phyloP scores from a whole-genome alignment of 495 filamentous ascomycete genomes.

The Lasiosphaeria hispida region DNA sequence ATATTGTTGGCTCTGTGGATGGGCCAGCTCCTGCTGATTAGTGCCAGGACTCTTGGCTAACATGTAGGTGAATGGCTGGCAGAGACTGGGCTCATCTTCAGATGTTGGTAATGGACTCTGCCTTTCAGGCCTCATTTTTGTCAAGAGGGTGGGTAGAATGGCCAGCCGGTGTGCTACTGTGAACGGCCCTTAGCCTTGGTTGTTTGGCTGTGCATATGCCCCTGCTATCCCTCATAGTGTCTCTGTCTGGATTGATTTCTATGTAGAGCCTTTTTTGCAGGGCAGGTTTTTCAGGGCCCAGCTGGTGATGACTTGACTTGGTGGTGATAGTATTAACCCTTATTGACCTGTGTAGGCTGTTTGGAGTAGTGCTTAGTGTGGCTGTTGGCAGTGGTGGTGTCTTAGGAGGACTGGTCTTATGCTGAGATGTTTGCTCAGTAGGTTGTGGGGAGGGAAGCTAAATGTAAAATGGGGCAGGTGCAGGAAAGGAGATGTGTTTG shows the following conservation, averaged over 20 bases:
- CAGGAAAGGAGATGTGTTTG: conserved; percentile 1
- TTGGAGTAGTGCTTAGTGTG: background rate
- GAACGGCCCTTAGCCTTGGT: conserved; percentile 5
- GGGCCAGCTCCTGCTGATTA: conserved; percentile 4
- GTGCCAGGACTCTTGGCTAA: conserved; percentile 2
- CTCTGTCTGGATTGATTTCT: conserved; percentile 6
- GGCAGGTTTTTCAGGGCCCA: conserved; percentile 3
- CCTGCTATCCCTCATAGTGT: background rate
- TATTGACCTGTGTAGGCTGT: background rate
- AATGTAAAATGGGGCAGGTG: conserved; percentile 5
- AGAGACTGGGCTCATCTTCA: background rate
- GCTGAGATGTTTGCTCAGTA: background rate
- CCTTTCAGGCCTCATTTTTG: conserved; percentile 5
- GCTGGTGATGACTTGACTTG: conserved; percentile 2
- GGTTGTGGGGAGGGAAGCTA: conserved; percentile 4
- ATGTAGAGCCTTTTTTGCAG: conserved; percentile 4
- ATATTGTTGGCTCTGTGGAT: conserved; percentile 1
- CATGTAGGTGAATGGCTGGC: background rate
- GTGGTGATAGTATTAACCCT: conserved; percentile 1
- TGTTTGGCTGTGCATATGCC: background rate
- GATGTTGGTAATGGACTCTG: background rate
- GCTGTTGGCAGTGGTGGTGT: background rate
- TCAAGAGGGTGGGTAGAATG: background rate
- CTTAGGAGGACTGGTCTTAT: background rate
- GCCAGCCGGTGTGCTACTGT: background rate